Conservation (phyloP, 257 asterid species). For the Nicotiana sylvestris region DNA sequence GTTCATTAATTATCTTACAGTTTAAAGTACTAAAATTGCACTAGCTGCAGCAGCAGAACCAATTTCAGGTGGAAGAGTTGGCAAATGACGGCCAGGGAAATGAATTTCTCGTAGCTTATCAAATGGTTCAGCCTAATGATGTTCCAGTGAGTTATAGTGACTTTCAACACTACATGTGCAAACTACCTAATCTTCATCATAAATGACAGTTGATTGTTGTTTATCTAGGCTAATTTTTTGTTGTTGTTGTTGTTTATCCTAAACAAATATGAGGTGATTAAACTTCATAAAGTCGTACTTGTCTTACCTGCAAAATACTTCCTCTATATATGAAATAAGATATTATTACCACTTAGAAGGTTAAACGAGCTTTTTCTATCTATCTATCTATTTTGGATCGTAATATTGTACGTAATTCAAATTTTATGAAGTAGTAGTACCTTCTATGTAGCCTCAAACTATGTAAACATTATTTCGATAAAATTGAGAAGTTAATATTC, state of each 20-base stretch:
- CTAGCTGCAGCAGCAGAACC: not conserved
- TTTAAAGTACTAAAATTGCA: not conserved
- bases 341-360: not conserved
- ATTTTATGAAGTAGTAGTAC: not conserved
- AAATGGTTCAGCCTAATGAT: conserved; percentile 10
- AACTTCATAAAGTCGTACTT: not conserved
- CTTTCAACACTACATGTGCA: not conserved
- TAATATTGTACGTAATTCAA: not conserved
- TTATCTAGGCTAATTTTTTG: not conserved
- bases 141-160: conserved; percentile 16
- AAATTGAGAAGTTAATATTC: not conserved
- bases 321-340: not conserved
- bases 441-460: not conserved
- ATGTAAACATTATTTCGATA: not conserved
- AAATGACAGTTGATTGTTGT: not conserved
- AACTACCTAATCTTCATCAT: not conserved
- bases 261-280: not conserved
- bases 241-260: not conserved
- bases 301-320: not conserved
- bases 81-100: not conserved
- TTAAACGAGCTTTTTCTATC: not conserved
- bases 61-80: not conserved
- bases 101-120: conserved; percentile 7
- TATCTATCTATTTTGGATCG: not conserved
- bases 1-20: not conserved